Conservation (phyloP, 2,329 filamentous ascomycete genomes). For the Hymenoscyphus linearis region DNA sequence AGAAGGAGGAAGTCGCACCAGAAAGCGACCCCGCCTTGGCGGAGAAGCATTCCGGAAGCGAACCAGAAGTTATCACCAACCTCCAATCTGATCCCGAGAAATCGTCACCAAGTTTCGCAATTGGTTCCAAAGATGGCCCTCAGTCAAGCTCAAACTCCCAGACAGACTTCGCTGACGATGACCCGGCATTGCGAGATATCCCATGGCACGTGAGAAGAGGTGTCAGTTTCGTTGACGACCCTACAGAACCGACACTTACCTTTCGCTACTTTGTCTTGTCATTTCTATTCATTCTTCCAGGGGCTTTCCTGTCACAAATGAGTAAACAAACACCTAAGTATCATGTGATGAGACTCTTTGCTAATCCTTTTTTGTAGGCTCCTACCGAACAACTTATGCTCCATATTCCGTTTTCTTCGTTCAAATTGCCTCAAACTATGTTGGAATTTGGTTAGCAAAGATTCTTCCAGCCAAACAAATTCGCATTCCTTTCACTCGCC, state of each 20-base stretch:
- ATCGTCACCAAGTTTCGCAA: neutral
- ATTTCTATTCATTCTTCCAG: conserved; percentile 50
- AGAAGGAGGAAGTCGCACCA: neutral
- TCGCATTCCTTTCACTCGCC: conserved; percentile 35
- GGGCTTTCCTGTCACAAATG: conserved; percentile 53
- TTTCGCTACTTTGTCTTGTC: conserved; percentile 55
- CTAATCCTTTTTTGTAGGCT: neutral
- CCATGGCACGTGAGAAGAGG: conserved; percentile 51
- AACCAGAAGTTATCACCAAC: neutral
- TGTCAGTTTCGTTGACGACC: conserved; percentile 52
- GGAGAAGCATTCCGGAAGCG: neutral
- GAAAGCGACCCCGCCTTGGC: neutral
- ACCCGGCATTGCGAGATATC: conserved; percentile 47
- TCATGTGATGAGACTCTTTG: no score
- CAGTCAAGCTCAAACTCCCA: neutral
- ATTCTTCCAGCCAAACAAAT: conserved; percentile 42
- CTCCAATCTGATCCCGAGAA: neutral
- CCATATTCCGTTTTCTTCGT: conserved; percentile 57
- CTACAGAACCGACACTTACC: conserved; percentile 49
- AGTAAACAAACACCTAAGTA: conserved; percentile 31
- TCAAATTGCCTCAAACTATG: conserved; percentile 44
- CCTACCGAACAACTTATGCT: conserved; percentile 48
- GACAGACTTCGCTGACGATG: conserved; percentile 35
- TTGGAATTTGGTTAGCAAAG: conserved; percentile 40
- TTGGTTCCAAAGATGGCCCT: neutral